A percentile compares a stretch with the other conserved stretches of the same genome.
Evolutionary conservation across 192 early-diverging fungal species (phyloP).

Genomic region (Coemansia sp.): DNA sequence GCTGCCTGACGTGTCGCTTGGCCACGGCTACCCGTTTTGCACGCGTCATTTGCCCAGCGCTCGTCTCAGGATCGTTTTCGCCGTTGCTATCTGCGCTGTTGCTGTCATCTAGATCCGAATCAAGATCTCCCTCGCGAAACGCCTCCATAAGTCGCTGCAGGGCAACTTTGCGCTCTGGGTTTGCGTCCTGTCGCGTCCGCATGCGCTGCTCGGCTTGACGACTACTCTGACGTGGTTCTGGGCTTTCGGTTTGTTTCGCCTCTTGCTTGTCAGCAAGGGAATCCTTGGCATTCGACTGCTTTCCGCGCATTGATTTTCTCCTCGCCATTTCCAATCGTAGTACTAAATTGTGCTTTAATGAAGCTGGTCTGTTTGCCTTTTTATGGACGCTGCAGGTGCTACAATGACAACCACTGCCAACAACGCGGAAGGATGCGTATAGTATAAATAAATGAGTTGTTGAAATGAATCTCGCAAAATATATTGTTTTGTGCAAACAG

Average conservation of each 20-base stretch:
- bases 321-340: background rate
- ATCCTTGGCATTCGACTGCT: background rate
- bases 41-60: background rate
- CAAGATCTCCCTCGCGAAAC: constrained; percentile 34
- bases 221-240: background rate
- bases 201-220: constrained; percentile 24
- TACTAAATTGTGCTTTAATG: constrained; percentile 2
- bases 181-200: constrained; percentile 38
- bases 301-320: background rate
- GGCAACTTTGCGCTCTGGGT: constrained; percentile 26
- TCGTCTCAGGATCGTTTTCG: background rate
- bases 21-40: background rate
- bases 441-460: constrained; percentile 4
- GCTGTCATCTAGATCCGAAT: constrained; percentile 19
- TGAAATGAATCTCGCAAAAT: constrained; percentile 8
- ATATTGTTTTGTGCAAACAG: background rate
- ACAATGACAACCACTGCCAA: background rate
- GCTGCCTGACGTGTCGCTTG: background rate
- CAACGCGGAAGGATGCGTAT: background rate
- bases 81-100: background rate
- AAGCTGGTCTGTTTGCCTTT: constrained; percentile 3
- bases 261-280: background rate
- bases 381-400: background rate
- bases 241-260: background rate
- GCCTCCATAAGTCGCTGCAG: constrained; percentile 41